These are phyloP conservation scores for Striga hermonthica DNA, from an alignment of 305 asterid genomes.

Conservation along the genomic window DNA sequence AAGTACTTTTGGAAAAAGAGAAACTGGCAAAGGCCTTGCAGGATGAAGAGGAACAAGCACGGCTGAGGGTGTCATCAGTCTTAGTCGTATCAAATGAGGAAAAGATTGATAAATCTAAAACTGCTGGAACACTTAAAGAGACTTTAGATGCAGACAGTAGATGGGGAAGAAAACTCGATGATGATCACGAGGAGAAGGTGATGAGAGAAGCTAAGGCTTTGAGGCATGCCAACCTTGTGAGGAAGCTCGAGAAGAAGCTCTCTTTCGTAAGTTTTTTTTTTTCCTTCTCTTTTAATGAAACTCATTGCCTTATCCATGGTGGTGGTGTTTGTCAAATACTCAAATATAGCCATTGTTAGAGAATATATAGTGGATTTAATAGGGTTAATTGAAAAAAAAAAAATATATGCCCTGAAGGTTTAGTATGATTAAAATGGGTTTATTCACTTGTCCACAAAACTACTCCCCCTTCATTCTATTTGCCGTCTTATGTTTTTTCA, in stretches of 20 bases:
- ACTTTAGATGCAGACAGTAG: constrained; percentile 75
- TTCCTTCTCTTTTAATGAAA: constrained; percentile 15
- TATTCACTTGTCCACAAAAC: not conserved
- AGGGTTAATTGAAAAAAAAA: not conserved
- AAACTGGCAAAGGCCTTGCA: constrained; percentile 71
- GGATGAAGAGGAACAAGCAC: constrained; percentile 92
- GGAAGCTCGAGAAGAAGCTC: constrained; percentile 85
- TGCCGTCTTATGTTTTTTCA: too few relatives aligned
- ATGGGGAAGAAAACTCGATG: constrained; percentile 78
- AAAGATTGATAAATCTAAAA: constrained; percentile 42
- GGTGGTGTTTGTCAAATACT: constrained; percentile 22
- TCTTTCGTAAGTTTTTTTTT: constrained; percentile 53
- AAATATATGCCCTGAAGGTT: not conserved
- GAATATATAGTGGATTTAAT: not conserved
- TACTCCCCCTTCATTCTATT: too few relatives aligned
- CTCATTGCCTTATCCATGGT: not conserved
- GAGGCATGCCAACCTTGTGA: constrained; percentile 70
- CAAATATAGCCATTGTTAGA: not conserved
- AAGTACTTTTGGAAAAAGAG: constrained; percentile 85
- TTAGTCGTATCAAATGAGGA: constrained; percentile 39
- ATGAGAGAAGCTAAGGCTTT: constrained; percentile 71
- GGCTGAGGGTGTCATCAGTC: constrained; percentile 51
- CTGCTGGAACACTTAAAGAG: constrained; percentile 84
- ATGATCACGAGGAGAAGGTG: constrained; percentile 54
- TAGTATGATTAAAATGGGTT: not conserved